Conservation (phyloP, 805 yeast species). For the Yarrowia sp. region DNA sequence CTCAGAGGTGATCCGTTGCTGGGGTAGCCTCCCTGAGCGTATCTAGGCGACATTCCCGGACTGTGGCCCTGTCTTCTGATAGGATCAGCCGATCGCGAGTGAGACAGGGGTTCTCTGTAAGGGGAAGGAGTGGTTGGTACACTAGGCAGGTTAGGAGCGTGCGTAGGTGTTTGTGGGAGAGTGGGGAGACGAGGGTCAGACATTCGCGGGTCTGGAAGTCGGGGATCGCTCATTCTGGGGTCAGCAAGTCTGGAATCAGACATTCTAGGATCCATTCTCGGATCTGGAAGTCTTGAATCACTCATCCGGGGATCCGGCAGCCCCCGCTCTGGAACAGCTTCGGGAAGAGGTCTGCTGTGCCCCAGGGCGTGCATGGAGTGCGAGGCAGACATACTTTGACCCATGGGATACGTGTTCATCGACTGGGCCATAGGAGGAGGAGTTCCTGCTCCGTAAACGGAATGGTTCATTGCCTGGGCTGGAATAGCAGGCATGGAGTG, state of each 20-base stretch:
- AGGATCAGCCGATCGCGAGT: conserved; percentile 17
- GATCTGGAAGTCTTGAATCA: neutral
- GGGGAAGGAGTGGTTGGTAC: conserved; percentile 14
- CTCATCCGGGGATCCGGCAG: conserved; percentile 11
- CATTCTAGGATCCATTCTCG: neutral
- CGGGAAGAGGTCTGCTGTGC: conserved; percentile 29
- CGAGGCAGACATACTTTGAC: neutral
- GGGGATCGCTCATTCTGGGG: neutral
- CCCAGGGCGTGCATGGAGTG: conserved; percentile 20
- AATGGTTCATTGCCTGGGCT: conserved; percentile 11
- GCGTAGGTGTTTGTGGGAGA: no score
- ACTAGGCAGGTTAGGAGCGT: neutral
- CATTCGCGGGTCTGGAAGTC: conserved; percentile 2
- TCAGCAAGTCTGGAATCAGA: neutral
- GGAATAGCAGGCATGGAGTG: conserved; percentile 13
- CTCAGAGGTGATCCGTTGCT: conserved; percentile 15
- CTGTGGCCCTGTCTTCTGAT: conserved; percentile 9
- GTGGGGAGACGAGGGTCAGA: no score
- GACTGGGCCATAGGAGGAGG: conserved; percentile 9
- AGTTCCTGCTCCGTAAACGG: conserved; percentile 22
- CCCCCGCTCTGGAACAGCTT: conserved; percentile 23
- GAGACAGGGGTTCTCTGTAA: conserved; percentile 25
- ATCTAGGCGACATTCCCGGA: neutral
- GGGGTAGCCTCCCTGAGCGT: neutral
- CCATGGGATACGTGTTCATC: conserved; percentile 6